A percentile compares a stretch with the other conserved stretches of the same genome.
These are phyloP conservation scores for Solanum pinnatisectum DNA, from an alignment of 257 asterid genomes.

Conservation along the genomic window DNA sequence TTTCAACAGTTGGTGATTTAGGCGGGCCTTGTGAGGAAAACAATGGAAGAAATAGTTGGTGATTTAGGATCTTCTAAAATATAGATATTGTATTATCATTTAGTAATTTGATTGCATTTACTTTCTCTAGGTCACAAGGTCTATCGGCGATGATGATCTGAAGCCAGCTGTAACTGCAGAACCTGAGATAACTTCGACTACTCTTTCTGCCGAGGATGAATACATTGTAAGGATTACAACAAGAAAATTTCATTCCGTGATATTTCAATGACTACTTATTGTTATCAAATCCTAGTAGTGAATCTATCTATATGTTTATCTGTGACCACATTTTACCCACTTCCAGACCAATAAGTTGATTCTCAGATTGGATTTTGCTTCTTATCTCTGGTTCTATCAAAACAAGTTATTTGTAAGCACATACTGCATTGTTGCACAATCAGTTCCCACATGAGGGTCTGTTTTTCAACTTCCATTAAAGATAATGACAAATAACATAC, in stretches of 20 bases:
- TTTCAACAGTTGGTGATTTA: background rate
- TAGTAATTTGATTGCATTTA: background rate
- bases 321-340: background rate
- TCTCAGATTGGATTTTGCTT: background rate
- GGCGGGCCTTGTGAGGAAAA: background rate
- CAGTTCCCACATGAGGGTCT: background rate
- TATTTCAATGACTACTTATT: background rate
- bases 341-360: background rate
- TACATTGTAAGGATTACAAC: slow-evolving; percentile 47
- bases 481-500: background rate
- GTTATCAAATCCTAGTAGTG: background rate
- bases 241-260: background rate
- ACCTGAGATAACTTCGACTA: slow-evolving; percentile 79
- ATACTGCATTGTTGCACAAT: background rate
- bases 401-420: background rate
- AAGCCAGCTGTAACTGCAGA: slow-evolving; percentile 96
- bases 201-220: slow-evolving; percentile 61
- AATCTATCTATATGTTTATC: background rate
- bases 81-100: background rate
- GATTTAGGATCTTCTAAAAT: background rate
- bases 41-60: background rate
- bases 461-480: background rate
- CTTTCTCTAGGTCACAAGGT: slow-evolving; percentile 68
- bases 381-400: background rate
- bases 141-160: slow-evolving; percentile 94